Evolutionary conservation across 768 basidiomycete genomes (phyloP), one percentile per base, ranked within the genome.

Genomic region (Hydnum rufescens): DNA sequence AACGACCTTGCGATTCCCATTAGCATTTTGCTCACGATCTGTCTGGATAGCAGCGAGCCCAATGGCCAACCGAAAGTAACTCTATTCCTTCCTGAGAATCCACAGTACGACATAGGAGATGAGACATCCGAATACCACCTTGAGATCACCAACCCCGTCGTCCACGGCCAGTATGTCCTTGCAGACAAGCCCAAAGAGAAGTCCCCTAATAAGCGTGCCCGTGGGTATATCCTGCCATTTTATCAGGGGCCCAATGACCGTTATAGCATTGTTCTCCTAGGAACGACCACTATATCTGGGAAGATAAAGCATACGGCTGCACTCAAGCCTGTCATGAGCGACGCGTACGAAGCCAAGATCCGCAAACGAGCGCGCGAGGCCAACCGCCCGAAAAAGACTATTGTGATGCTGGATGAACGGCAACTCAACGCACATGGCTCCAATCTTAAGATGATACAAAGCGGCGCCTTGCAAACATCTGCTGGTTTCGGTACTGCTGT

Each of bases 101-200:
- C 55, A 4, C 31, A 54, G 46, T 55, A 61, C 43, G 60, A 60
- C 31, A 57, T 56, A 19, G 51, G 54, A 19, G 49, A 58, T 3
- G 51, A 54, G 2, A 18, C 52, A 3, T 59, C 58, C 22, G 62
- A 66, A 56, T 70, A 66, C 59, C 62, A 63, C 13, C 58, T 69
- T 18, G 57, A 60, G 46, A 63, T 69, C 32, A 65, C 64, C 8
- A 62, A 61, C 36, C 61, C 63, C 34, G 26, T 8, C 8, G 58
- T 59, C 23, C 62, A 60, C 53, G 62, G 61, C 54, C 50, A 60
- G 43, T 63, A 53, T 29, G 57, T 63, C 3, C 60, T 63, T 42
- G 61, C 60, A 13, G 63, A 63, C 47, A 49, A 57, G 53, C 51
- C 57, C 28, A 60, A 64, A 44, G 60, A 60, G 22, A 55, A 54